Evolutionary conservation across 2,329 filamentous ascomycete genomes (phyloP), one percentile per base, ranked within the genome.

Genomic region (Colletotrichum musae): DNA sequence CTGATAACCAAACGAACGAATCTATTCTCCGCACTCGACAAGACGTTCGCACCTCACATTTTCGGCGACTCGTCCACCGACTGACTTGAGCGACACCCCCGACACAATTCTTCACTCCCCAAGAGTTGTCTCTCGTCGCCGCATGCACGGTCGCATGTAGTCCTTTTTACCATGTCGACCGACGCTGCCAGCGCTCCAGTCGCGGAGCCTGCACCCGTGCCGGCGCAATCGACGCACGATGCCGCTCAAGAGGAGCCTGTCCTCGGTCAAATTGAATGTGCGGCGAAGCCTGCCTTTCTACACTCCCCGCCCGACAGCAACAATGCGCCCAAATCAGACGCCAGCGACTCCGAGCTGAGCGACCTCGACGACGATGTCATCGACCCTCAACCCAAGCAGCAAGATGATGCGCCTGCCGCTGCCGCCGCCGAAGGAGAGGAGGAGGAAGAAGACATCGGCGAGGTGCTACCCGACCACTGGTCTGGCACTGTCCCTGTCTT

Each of bases 401-500:
- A 68, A 32, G 73, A 74, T 9, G 71, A 76, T 21, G 70, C 63
- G 21, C 67, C 72, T 32, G 71, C 68, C 24, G 69, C 77, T 28
- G 74, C 78, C 51, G 21, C 21, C 21, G 3, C 21, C 21, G 21
- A 24, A 24, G 21, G 3, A 24, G 73, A 18, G 16, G 13, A 7
- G 9, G 45, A n/a, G 16, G 45, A 75, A 45, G 76, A 76, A 10
- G 92, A 94, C 74, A 91, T 93, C 74, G 93, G 92, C 73, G 93
- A 96, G 62, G 88, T 97, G 63, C 85, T 91, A 54, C 95, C 95
- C 1, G 94, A 95, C 77, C 92, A 97, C 80, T 98, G 94, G 85
- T 97, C 94, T 77, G 95, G 94, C 71, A 93, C 91, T 71, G 93
- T 99, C 43, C 95, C 96, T 9, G 92, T 99, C 70, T 99, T 99